Evolutionary conservation across 768 basidiomycete species (phyloP).

Genomic region (Rhodosporidiobolus sp.): DNA sequence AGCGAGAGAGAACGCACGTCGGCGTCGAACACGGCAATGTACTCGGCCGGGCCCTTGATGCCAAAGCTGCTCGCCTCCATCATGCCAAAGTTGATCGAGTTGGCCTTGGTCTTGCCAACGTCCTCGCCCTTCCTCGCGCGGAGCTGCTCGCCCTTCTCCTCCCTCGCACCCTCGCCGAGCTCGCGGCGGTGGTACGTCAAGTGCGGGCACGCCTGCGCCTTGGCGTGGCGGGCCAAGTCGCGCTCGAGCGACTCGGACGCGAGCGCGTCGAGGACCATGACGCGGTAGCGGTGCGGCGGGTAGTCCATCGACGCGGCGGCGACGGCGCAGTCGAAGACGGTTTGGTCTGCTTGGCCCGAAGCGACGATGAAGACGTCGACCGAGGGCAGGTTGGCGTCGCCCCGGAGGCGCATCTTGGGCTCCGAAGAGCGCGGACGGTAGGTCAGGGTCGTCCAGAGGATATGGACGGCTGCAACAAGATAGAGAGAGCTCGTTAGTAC

Average conservation of each 20-base stretch:
- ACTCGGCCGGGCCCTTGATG: conserved; percentile 42
- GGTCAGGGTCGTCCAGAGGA: conserved; percentile 23
- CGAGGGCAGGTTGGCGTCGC: conserved; percentile 42
- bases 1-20: conserved; percentile 33
- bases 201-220: conserved; percentile 40
- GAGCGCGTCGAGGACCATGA: conserved; percentile 44
- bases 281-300: conserved; percentile 42
- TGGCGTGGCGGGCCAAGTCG: conserved; percentile 35
- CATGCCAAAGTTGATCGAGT: conserved; percentile 44
- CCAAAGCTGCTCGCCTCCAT: conserved; percentile 39
- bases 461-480: conserved; percentile 5
- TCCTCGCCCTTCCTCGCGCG: neutral
- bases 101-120: conserved; percentile 28
- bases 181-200: conserved; percentile 42
- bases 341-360: conserved; percentile 40
- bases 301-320: conserved; percentile 44
- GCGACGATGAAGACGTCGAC: conserved; percentile 43
- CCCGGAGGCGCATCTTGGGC: conserved; percentile 38
- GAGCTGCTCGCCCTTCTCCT: conserved; percentile 12
- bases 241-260: conserved; percentile 29
- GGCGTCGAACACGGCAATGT: conserved; percentile 43
- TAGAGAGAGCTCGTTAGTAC: neutral
- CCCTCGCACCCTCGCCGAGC: neutral
- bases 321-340: conserved; percentile 43
- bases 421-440: conserved; percentile 25